Evolutionary conservation across 2,329 filamentous ascomycete genomes (phyloP).

Genomic region (Colletotrichum godetiae): DNA sequence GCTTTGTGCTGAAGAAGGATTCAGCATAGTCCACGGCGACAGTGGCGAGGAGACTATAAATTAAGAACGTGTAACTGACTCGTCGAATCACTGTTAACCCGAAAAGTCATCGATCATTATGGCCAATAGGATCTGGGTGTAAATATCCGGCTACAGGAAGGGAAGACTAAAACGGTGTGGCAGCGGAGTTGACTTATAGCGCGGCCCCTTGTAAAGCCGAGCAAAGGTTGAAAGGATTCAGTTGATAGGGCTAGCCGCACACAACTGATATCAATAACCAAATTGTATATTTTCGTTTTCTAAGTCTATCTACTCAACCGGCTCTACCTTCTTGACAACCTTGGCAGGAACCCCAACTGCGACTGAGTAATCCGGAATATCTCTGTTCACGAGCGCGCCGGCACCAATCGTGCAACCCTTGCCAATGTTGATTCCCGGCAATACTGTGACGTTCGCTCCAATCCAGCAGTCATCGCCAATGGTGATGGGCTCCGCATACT

Average conservation of each 20-base stretch:
- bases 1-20: no score
- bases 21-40: no score
- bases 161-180: not conserved
- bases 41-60: no score
- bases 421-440: slow-evolving; percentile 54
- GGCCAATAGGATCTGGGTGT: not conserved
- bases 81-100: not conserved
- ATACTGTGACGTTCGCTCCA: slow-evolving; percentile 55
- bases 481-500: slow-evolving; percentile 59
- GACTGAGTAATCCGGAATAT: slow-evolving; percentile 49
- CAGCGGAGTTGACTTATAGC: not conserved
- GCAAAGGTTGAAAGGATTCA: not conserved
- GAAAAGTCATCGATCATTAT: not conserved
- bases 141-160: not conserved
- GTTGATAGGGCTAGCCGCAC: not conserved
- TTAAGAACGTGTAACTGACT: no score
- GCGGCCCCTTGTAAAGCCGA: not conserved
- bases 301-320: not conserved
- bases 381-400: slow-evolving; percentile 51
- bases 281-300: not conserved
- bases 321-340: slow-evolving; percentile 41
- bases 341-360: slow-evolving; percentile 50
- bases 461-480: slow-evolving; percentile 62
- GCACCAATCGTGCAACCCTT: slow-evolving; percentile 53
- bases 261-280: no score